phyloP scores from a whole-genome alignment of 768 basidiomycete genomes.

The Naganishia friedmannii region DNA sequence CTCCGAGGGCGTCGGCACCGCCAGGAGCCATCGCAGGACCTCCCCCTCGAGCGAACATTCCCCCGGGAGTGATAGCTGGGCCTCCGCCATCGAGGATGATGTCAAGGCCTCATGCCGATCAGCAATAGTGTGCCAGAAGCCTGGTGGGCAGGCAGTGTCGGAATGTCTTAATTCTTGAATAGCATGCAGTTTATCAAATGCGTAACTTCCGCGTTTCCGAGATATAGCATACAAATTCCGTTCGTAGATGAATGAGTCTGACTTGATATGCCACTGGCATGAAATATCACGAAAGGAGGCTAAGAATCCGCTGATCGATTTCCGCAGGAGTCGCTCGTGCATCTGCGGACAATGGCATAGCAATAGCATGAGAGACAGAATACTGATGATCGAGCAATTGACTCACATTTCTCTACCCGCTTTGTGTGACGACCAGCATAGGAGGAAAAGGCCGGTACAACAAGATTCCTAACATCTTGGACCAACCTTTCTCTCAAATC shows the following conservation, averaged over 20 bases:
- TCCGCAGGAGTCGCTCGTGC: constrained; percentile 43
- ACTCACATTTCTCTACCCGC: constrained; percentile 49
- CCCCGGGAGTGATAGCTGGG: constrained; percentile 3
- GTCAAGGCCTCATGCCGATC: constrained; percentile 5
- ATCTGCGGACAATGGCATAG: constrained; percentile 31
- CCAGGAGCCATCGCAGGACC: constrained; percentile 41
- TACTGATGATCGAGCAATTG: background rate
- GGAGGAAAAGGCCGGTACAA: constrained; percentile 38
- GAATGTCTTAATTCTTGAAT: background rate
- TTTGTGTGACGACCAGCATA: constrained; percentile 39
- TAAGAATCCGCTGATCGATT: constrained; percentile 38
- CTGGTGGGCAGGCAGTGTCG: background rate
- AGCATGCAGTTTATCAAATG: constrained; percentile 1
- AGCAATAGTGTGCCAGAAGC: constrained; percentile 16
- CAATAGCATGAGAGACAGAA: background rate
- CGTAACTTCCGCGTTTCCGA: background rate
- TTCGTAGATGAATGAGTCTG: background rate
- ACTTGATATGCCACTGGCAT: too few species aligned
- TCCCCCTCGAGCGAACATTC: constrained; percentile 38
- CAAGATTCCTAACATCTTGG: constrained; percentile 39
- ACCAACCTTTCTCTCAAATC: constrained; percentile 45
- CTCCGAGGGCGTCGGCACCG: constrained; percentile 37
- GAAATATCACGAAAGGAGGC: constrained; percentile 33
- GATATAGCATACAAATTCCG: background rate
- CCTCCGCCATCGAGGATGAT: constrained; percentile 17